Evolutionary conservation across 305 asterid genomes (phyloP).

Genomic region (Fraxinus floribunda): DNA sequence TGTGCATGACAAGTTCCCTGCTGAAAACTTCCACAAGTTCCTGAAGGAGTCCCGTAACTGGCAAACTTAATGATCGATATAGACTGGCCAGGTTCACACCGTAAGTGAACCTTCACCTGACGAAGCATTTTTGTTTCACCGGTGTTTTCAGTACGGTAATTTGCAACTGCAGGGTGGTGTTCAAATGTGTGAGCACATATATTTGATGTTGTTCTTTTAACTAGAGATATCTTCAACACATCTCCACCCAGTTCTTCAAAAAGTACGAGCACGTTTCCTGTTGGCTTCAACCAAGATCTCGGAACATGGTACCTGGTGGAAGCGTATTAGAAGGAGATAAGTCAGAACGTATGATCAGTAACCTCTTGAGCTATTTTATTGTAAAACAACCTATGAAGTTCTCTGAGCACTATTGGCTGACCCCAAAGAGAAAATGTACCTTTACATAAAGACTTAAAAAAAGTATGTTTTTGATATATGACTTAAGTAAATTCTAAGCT

Average conservation of each 20-base stretch:
- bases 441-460: background rate
- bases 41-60: slow-evolving; percentile 59
- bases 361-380: background rate
- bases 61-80: slow-evolving; percentile 56
- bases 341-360: background rate
- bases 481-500: background rate
- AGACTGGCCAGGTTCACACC: slow-evolving; percentile 42
- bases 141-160: slow-evolving; percentile 31
- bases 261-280: slow-evolving; percentile 50
- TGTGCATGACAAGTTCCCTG: slow-evolving; percentile 51
- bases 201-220: slow-evolving; percentile 39
- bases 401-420: background rate
- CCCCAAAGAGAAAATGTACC: background rate
- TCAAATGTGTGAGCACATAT: slow-evolving; percentile 46
- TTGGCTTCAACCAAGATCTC: slow-evolving; percentile 70
- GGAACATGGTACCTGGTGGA: slow-evolving; percentile 77
- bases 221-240: slow-evolving; percentile 45
- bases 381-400: background rate
- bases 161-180: slow-evolving; percentile 41
- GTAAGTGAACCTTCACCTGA: slow-evolving; percentile 42
- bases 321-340: background rate
- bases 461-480: background rate
- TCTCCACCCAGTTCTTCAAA: slow-evolving; percentile 75
- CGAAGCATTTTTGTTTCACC: slow-evolving; percentile 32
- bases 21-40: slow-evolving; percentile 50